Evolutionary conservation across 129 eudicot genomes (phyloP).

Genomic region (Scalesia atractyloides): DNA sequence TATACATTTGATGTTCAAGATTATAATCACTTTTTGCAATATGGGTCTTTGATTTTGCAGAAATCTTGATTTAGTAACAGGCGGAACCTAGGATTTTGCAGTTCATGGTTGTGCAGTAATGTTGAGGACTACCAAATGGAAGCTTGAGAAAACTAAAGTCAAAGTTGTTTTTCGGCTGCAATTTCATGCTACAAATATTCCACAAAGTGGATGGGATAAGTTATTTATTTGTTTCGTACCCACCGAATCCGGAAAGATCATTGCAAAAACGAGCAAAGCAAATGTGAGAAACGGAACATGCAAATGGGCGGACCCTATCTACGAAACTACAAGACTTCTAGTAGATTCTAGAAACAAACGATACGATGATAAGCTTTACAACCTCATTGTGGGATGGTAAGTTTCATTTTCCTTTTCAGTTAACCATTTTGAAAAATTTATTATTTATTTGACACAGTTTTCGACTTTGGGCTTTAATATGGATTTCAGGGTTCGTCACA

Average conservation of each 20-base stretch:
- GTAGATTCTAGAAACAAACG: slow-evolving; percentile 73
- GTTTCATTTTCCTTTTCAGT: slow-evolving; percentile 3
- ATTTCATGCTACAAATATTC: slow-evolving; percentile 96
- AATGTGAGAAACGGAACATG: slow-evolving; percentile 95
- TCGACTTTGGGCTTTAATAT: slow-evolving; percentile 4
- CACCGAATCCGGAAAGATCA: slow-evolving; percentile 79
- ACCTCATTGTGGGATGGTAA: slow-evolving; percentile 89
- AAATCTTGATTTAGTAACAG: slow-evolving; percentile 13
- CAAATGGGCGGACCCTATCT: slow-evolving; percentile 99
- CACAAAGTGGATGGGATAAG: slow-evolving; percentile 95
- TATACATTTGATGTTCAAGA: neutral
- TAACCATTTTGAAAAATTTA: neutral
- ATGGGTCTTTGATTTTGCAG: slow-evolving; percentile 14
- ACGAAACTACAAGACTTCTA: slow-evolving; percentile 95
- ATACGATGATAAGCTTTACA: slow-evolving; percentile 85
- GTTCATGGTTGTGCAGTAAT: slow-evolving; percentile 50
- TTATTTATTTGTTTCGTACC: slow-evolving; percentile 79
- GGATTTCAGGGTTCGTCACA: slow-evolving; percentile 79
- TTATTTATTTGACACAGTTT: neutral
- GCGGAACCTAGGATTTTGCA: slow-evolving; percentile 20
- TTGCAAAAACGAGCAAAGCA: slow-evolving; percentile 93
- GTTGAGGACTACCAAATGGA: slow-evolving; percentile 91
- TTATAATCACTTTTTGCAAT: neutral
- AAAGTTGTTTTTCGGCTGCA: slow-evolving; percentile 98
- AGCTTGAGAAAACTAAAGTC: slow-evolving; percentile 90